Conservation (phyloP, 441 rosid species). For the Iberis amara region DNA sequence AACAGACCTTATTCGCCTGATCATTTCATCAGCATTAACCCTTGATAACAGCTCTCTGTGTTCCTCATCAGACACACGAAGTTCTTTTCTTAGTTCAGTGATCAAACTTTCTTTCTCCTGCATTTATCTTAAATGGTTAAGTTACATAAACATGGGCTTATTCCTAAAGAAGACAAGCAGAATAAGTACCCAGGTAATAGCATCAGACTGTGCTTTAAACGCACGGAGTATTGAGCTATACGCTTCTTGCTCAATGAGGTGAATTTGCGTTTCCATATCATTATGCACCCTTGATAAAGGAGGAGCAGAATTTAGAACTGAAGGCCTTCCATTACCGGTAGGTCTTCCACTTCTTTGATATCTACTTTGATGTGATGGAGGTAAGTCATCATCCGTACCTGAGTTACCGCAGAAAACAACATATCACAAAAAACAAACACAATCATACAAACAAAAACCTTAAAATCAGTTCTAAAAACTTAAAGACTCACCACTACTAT, state of each 20-base stretch:
- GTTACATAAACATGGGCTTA: slow-evolving; percentile 16
- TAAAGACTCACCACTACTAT: slow-evolving; percentile 71
- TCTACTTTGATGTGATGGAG: slow-evolving; percentile 87
- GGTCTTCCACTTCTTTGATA: slow-evolving; percentile 70
- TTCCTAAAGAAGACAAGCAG: slow-evolving; percentile 10
- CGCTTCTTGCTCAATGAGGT: slow-evolving; percentile 91
- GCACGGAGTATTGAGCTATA: slow-evolving; percentile 87
- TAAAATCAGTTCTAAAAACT: background rate
- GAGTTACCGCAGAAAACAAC: slow-evolving; percentile 29
- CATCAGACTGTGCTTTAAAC: slow-evolving; percentile 98
- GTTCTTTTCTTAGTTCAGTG: slow-evolving; percentile 92
- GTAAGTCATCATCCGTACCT: slow-evolving; percentile 99
- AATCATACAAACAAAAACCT: slow-evolving; percentile 4
- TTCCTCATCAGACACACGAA: slow-evolving; percentile 96
- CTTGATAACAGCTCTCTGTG: slow-evolving; percentile 80
- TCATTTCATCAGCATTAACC: slow-evolving; percentile 83
- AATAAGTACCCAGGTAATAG: slow-evolving; percentile 80
- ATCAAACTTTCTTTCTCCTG: slow-evolving; percentile 97
- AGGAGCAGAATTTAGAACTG: slow-evolving; percentile 51
- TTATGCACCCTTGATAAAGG: slow-evolving; percentile 60
- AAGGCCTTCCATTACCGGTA: slow-evolving; percentile 81
- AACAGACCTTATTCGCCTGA: slow-evolving; percentile 80
- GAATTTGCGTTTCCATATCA: slow-evolving; percentile 97
- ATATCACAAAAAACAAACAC: slow-evolving; percentile 12
- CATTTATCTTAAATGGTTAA: slow-evolving; percentile 4